Conservation (phyloP, 768 basidiomycete genomes). For the Pulveroboletus sp. region DNA sequence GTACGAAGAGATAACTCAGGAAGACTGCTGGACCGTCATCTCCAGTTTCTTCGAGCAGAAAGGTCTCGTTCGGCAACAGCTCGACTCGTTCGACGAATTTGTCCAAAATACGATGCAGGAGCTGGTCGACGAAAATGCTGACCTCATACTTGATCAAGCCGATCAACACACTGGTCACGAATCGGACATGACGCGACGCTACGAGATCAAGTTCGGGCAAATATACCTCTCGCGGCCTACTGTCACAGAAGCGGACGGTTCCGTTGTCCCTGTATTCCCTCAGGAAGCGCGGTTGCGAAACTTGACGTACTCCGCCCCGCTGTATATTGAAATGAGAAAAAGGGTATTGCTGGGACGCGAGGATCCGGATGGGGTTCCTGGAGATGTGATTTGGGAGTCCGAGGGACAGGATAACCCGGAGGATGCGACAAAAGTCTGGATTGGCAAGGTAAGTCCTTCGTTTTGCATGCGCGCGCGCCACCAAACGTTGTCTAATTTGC, state of each 20-base stretch:
- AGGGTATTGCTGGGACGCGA: slow-evolving; percentile 74
- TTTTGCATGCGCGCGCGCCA: slow-evolving; percentile 2
- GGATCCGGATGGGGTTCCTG: slow-evolving; percentile 75
- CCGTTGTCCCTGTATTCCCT: slow-evolving; percentile 89
- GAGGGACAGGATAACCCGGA: slow-evolving; percentile 62
- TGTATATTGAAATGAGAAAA: slow-evolving; percentile 96
- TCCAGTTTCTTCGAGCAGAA: slow-evolving; percentile 96
- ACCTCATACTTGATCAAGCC: slow-evolving; percentile 93
- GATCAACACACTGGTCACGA: slow-evolving; percentile 93
- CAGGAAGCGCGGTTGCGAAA: slow-evolving; percentile 95
- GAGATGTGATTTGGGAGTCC: slow-evolving; percentile 73
- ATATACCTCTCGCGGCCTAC: slow-evolving; percentile 95
- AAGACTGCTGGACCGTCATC: slow-evolving; percentile 95
- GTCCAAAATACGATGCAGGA: slow-evolving; percentile 99
- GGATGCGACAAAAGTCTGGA: slow-evolving; percentile 84
- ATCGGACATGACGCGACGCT: slow-evolving; percentile 80
- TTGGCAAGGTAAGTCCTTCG: slow-evolving; percentile 78
- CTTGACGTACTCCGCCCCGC: slow-evolving; percentile 90
- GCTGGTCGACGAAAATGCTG: slow-evolving; percentile 93
- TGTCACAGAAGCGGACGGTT: slow-evolving; percentile 92
- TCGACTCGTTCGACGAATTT: slow-evolving; percentile 98
- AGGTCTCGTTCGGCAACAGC: slow-evolving; percentile 95
- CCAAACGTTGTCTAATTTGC: slow-evolving; percentile 9
- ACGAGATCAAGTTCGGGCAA: slow-evolving; percentile 96
- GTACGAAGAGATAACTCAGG: slow-evolving; percentile 83